Evolutionary conservation across 495 filamentous ascomycete genomes (phyloP), one percentile per base, ranked within the genome.

Genomic region (Hyaloscypha finlandica): DNA sequence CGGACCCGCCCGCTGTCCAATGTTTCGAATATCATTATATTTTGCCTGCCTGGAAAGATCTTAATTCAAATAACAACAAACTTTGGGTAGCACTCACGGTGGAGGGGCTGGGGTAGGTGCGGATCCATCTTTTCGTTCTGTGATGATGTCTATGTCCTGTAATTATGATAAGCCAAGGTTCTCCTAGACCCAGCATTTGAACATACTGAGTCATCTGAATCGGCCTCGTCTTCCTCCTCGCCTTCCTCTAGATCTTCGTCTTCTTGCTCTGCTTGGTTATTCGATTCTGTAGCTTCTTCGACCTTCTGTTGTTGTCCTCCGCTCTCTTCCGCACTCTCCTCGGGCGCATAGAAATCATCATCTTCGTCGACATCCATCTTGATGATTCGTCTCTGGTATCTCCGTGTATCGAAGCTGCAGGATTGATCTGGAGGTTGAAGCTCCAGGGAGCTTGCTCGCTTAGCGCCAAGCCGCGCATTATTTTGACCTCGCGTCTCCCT

Each of bases 111-210:
- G 84, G 61, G 92, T 88, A 52, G 91, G 82, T 65, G 89, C 89
- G 12, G 86, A 79, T 66, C 89, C 89, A 61, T 93, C 92, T 77
- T 95, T 91, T 37, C 85, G 80, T 71, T 94, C 95, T 66, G 91
- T 93, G 70, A 97, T 96, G 72, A 99, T 96, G 72, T 98, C 93
- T 71, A 99, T 90, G 67, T 98, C 95, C 86, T 97, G 76, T 70
- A 75, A 42, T 58, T 20, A 59, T 22, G 70, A 75, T 71, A 19
- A 71, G 68, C 59, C 30, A 1, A 19, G 31, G 25, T 63, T 11
- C 51, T n/a, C n/a, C 22, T n/a, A 33, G 32, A 31, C 6, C 32
- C 20, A 31, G 51, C 14, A 48, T 51, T 20, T 12, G 42, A 39
- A n/a, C 19, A 31, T 64, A 73, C 53, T 4, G 61, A 61, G 64